These are phyloP conservation scores for Solanum medicagineum DNA, from an alignment of 257 asterid species.

Conservation along the genomic window DNA sequence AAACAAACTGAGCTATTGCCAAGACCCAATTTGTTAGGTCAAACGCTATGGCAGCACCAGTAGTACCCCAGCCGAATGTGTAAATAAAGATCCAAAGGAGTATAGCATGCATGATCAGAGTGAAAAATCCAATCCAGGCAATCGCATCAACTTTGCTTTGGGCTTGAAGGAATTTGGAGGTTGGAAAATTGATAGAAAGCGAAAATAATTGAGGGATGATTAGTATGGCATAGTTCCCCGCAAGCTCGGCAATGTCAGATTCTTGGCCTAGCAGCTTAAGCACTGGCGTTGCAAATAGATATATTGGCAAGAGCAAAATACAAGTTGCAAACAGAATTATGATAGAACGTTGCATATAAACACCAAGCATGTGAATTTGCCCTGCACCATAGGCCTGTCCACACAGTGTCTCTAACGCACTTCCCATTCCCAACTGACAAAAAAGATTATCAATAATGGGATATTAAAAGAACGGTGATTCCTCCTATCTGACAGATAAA, in stretches of 20 bases:
- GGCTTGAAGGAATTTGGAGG: constrained; percentile 73
- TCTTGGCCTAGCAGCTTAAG: constrained; percentile 59
- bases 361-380: constrained; percentile 73
- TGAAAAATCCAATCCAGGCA: constrained; percentile 43
- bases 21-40: constrained; percentile 42
- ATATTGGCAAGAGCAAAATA: constrained; percentile 41
- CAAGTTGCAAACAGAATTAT: constrained; percentile 42
- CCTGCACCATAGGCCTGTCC: constrained; percentile 90
- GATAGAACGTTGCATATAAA: constrained; percentile 77
- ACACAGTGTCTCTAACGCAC: constrained; percentile 85
- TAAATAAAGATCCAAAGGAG: constrained; percentile 50
- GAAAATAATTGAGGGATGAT: constrained; percentile 62
- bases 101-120: constrained; percentile 26
- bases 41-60: constrained; percentile 56
- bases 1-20: constrained; percentile 42
- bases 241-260: constrained; percentile 41
- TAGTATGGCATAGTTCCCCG: constrained; percentile 49
- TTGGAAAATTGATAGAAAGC: constrained; percentile 44
- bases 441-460: neutral
- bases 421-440: constrained; percentile 88
- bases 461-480: neutral
- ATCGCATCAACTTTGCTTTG: constrained; percentile 65
- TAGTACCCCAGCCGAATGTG: constrained; percentile 44
- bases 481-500: neutral
- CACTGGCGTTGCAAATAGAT: constrained; percentile 68